These are phyloP conservation scores for Spirogloea muscicola DNA, from an alignment of 139 green algal genomes.

Conservation along the genomic window DNA sequence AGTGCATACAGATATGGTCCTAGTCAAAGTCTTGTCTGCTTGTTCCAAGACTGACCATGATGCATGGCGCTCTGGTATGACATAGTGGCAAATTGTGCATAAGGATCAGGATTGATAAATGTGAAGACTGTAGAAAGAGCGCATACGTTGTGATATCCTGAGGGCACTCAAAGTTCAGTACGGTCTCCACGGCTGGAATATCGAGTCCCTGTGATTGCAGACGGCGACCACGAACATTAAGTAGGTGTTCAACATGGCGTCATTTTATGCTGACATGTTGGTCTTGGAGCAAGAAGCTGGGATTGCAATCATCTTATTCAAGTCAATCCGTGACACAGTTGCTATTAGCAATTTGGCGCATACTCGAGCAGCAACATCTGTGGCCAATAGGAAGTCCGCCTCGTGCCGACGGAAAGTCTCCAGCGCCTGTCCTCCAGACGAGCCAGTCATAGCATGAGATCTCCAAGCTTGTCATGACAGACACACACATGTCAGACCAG, in stretches of 20 bases:
- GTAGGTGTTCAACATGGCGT: too few relatives aligned
- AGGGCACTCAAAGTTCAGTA: conserved; percentile 85
- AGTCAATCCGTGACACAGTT: too few relatives aligned
- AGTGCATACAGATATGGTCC: too few relatives aligned
- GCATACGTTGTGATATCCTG: conserved; percentile 39
- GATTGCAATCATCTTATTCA: too few relatives aligned
- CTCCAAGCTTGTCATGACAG: too few relatives aligned
- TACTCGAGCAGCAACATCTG: conserved; percentile 72
- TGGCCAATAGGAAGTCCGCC: conserved; percentile 48
- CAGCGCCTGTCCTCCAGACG: conserved; percentile 26
- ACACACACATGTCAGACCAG: too few relatives aligned
- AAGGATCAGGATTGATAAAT: neutral
- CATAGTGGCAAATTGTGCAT: neutral
- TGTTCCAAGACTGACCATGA: too few relatives aligned
- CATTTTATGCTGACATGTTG: too few relatives aligned
- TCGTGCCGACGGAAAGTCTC: conserved; percentile 35
- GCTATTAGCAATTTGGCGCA: too few relatives aligned
- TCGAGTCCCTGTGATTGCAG: conserved; percentile 92
- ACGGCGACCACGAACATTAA: too few relatives aligned
- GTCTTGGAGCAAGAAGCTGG: too few relatives aligned
- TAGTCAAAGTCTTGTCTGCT: too few relatives aligned
- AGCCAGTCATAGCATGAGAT: neutral
- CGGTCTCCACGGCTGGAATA: conserved; percentile 82
- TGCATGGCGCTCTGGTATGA: neutral
- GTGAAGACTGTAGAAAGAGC: neutral